phyloP scores from a whole-genome alignment of 139 green algal genomes.

The Picochlorum sp. region DNA sequence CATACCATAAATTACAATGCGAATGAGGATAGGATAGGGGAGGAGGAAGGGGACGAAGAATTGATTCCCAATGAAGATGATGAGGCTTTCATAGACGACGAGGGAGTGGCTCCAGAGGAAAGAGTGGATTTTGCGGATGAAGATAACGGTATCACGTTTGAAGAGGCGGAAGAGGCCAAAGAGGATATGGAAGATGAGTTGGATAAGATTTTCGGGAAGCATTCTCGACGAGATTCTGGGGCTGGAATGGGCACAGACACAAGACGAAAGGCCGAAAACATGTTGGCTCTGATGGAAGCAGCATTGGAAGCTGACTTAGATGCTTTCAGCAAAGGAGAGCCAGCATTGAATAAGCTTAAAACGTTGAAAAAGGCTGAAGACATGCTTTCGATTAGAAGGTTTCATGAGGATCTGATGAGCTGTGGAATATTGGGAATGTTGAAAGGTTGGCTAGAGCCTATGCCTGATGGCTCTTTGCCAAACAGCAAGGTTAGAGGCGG shows the following conservation, averaged over 20 bases:
- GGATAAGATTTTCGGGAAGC: constrained; percentile 3
- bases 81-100: constrained; percentile 24
- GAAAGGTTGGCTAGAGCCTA: constrained; percentile 57
- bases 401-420: constrained; percentile 50
- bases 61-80: constrained; percentile 14
- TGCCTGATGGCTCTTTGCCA: constrained; percentile 49
- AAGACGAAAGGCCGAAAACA: constrained; percentile 20
- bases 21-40: neutral
- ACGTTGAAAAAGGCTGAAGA: constrained; percentile 37
- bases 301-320: constrained; percentile 41
- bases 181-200: constrained; percentile 13
- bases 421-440: constrained; percentile 41
- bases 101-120: constrained; percentile 2
- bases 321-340: constrained; percentile 23
- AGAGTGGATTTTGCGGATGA: constrained; percentile 21
- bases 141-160: constrained; percentile 4
- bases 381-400: constrained; percentile 34
- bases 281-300: constrained; percentile 39
- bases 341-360: constrained; percentile 49
- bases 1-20: neutral
- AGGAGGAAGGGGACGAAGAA: constrained; percentile 24
- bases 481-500: constrained; percentile 41
- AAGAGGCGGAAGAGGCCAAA: neutral
- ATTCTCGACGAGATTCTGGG: neutral
- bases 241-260: constrained; percentile 4